These are phyloP conservation scores for Gonapodya prolifera DNA, from an alignment of 192 early-diverging fungal species.

Conservation along the genomic window DNA sequence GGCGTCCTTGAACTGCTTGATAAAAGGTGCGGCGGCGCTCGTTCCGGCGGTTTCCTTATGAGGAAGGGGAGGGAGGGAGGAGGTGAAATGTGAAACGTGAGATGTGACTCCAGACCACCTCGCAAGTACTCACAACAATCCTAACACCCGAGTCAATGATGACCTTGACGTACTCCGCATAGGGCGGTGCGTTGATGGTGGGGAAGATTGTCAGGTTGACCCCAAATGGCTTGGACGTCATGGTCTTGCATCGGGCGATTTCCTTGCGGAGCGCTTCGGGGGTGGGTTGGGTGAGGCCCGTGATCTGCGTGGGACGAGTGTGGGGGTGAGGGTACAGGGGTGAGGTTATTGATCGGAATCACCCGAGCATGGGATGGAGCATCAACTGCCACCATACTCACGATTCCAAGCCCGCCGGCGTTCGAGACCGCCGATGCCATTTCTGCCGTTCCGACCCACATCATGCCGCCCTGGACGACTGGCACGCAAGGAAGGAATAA, in stretches of 20 bases:
- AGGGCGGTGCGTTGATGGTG: conserved; percentile 65
- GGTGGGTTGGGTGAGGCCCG: conserved; percentile 57
- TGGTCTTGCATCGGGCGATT: conserved; percentile 53
- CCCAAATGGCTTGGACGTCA: conserved; percentile 70
- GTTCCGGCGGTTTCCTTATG: conserved; percentile 54
- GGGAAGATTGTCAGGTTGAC: conserved; percentile 72
- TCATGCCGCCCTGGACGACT: conserved; percentile 52
- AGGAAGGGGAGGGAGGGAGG: too few relatives aligned
- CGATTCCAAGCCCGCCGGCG: conserved; percentile 49
- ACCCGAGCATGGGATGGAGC: background rate
- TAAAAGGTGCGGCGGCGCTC: conserved; percentile 61
- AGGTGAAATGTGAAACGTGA: too few relatives aligned
- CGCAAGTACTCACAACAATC: conserved; percentile 43
- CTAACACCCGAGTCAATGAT: conserved; percentile 69
- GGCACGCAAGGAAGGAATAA: conserved; percentile 7
- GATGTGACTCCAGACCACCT: background rate
- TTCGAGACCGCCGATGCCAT: conserved; percentile 58
- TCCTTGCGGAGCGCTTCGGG: conserved; percentile 45
- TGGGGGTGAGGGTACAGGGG: background rate
- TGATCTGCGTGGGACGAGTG: conserved; percentile 14
- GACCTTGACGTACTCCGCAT: conserved; percentile 52
- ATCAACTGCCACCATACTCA: background rate
- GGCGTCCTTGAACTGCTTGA: conserved; percentile 61
- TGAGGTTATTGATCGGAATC: background rate
- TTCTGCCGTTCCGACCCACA: conserved; percentile 57